Percentiles rank a stretch among this genome's conserved stretches.
These are phyloP conservation scores for Babjeviella inositovora DNA, from an alignment of 805 yeast genomes.

Conservation along the genomic window DNA sequence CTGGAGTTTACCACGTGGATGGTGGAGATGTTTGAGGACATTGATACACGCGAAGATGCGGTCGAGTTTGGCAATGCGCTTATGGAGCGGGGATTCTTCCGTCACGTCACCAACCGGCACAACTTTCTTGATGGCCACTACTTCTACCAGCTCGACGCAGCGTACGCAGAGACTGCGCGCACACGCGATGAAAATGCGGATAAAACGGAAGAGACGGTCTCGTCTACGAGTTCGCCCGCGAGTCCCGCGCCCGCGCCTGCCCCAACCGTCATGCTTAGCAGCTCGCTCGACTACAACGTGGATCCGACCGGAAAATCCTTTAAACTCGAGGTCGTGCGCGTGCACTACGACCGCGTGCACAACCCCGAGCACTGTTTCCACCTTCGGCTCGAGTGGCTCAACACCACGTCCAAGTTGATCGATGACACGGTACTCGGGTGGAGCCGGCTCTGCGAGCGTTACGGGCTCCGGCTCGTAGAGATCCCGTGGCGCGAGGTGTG, in stretches of 20 bases:
- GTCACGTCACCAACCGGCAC: conserved; percentile 76
- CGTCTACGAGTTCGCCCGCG: no score
- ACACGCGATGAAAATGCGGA: no score
- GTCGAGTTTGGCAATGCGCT: conserved; percentile 61
- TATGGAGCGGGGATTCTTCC: conserved; percentile 56
- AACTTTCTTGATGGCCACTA: conserved; percentile 86
- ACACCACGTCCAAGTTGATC: conserved; percentile 70
- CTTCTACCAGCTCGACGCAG: conserved; percentile 58
- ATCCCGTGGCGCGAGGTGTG: conserved; percentile 77
- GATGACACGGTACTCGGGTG: conserved; percentile 68
- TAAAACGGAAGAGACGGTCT: no score
- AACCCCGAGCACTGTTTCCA: conserved; percentile 94
- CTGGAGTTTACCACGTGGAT: conserved; percentile 80
- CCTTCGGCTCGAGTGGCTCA: conserved; percentile 82
- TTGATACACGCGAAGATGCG: conserved; percentile 74
- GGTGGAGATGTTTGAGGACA: conserved; percentile 60
- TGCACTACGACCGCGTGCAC: conserved; percentile 84
- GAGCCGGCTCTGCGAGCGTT: conserved; percentile 72
- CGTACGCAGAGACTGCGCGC: conserved; percentile 28
- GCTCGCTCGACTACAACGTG: conserved; percentile 50
- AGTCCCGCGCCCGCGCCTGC: no score
- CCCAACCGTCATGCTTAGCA: conserved; percentile 47
- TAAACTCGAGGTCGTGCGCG: conserved; percentile 62
- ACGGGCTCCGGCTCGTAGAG: conserved; percentile 38
- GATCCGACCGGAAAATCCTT: conserved; percentile 62